Evolutionary conservation across 83 land plant genomes (phyloP).

Genomic region (Diphasiastrum complanatum): DNA sequence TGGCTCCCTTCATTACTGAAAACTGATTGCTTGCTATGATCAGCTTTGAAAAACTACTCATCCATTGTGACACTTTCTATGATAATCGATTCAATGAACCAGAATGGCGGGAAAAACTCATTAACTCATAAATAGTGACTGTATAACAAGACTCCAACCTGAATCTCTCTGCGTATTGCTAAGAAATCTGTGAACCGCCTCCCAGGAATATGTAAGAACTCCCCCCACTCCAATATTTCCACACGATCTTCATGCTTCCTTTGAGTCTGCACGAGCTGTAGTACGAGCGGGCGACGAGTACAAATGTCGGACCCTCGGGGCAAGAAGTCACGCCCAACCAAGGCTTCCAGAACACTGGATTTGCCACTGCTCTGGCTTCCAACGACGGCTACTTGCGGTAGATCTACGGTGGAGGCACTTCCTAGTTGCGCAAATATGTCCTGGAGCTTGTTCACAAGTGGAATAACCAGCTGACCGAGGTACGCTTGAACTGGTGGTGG

Average conservation of each 20-base stretch:
- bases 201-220: slow-evolving; percentile 75
- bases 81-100: too few species aligned
- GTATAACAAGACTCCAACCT: slow-evolving; percentile 37
- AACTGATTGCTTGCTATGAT: too few species aligned
- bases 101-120: too few species aligned
- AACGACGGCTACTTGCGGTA: slow-evolving; percentile 90
- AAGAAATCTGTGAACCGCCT: slow-evolving; percentile 62
- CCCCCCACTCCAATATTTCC: slow-evolving; percentile 70
- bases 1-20: too few species aligned
- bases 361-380: slow-evolving; percentile 98
- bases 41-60: too few species aligned
- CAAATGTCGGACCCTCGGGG: slow-evolving; percentile 84
- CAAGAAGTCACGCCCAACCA: slow-evolving; percentile 85
- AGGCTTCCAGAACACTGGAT: slow-evolving; percentile 85
- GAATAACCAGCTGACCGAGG: slow-evolving; percentile 67
- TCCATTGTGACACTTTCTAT: too few species aligned
- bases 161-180: slow-evolving; percentile 71
- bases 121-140: too few species aligned
- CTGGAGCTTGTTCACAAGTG: slow-evolving; percentile 85
- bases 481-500: slow-evolving; percentile 19
- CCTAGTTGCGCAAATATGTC: slow-evolving; percentile 89
- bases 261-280: slow-evolving; percentile 61
- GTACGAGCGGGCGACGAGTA: slow-evolving; percentile 77
- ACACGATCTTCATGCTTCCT: slow-evolving; percentile 39
- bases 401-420: slow-evolving; percentile 59